Base-by-base conservation (phyloP, 2,329 filamentous ascomycete genomes). In the Pseudogymnoascus pannorum region DNA sequence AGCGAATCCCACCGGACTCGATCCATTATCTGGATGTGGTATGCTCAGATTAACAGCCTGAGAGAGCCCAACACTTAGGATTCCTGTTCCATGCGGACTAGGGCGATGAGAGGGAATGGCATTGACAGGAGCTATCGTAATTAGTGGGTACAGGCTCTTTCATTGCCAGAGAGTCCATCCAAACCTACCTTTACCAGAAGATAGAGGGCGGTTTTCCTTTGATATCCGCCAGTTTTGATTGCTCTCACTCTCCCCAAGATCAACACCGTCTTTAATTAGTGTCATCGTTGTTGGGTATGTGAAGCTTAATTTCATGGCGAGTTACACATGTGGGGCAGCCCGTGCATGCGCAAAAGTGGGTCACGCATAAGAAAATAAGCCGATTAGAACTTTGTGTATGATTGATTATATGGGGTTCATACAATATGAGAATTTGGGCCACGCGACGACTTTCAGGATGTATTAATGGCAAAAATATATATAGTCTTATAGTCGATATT, bases 41-140 rank as follows among this genome's bases (percentile, higher is more conserved):
- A 59, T 12, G 40, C 51, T 59, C 31, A 63, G 22, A 16, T 57
- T 18, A 38, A 33, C 57, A 20, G 38, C 60, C 36, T 63, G 59
- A 38, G 35, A 33, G 26, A 63, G 60, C 24, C 14, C 35, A 54
- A 60, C 60, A 40, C 20, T 36, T 60, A 59, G 18, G 35, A 54
- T 54, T 57, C 57, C 54, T 42, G 33, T 22, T 59, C 57, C 14
- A 5, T n/a, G 57, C 57, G 33, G 26, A 24, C 29, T 36, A 8
- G 33, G n/a, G 11, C n/a, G 33, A 7, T 59, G 31, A 7, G 20
- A 7, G n/a, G 33, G 57, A 26, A 59, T 26, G 16, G 14, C 22
- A 5, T 58, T 7, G 22, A 29, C 36, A 35, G 29, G 31, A 29
- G 14, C 33, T 59, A 36, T 14, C n/a, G 36, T 24, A 24, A 24